Conservation (phyloP, 805 yeast species). For the Diddensiella transvaalensis region DNA sequence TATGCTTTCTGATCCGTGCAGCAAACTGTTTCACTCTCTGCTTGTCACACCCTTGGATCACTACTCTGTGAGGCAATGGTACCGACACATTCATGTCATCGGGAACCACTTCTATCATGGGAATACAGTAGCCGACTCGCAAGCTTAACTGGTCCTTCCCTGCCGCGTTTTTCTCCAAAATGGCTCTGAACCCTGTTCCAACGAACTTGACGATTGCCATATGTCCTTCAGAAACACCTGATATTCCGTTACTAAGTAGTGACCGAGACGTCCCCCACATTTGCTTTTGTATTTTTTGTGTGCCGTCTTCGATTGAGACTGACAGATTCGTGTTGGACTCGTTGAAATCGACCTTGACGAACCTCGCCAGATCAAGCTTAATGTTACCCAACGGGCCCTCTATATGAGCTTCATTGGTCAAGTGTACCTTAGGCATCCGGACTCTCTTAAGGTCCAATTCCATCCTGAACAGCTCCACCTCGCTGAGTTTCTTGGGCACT, state of each 20-base stretch:
- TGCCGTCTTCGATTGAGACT: slow-evolving; percentile 56
- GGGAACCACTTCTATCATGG: slow-evolving; percentile 75
- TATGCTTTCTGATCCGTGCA: slow-evolving; percentile 76
- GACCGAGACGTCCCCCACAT: slow-evolving; percentile 96
- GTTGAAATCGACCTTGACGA: slow-evolving; percentile 44
- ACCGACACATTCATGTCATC: slow-evolving; percentile 66
- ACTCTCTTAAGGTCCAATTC: slow-evolving; percentile 60
- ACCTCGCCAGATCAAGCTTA: slow-evolving; percentile 65
- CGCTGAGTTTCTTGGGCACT: slow-evolving; percentile 26
- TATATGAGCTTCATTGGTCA: slow-evolving; percentile 58
- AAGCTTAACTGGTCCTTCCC: slow-evolving; percentile 60
- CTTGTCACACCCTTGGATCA: slow-evolving; percentile 83
- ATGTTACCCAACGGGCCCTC: slow-evolving; percentile 77
- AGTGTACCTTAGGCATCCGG: slow-evolving; percentile 55
- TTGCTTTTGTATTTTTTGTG: slow-evolving; percentile 65
- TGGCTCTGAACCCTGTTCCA: slow-evolving; percentile 96
- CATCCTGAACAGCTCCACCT: slow-evolving; percentile 39
- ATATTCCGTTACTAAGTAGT: slow-evolving; percentile 66
- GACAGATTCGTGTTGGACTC: slow-evolving; percentile 36
- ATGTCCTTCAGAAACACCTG: slow-evolving; percentile 94
- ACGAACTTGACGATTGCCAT: slow-evolving; percentile 79
- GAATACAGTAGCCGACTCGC: slow-evolving; percentile 84
- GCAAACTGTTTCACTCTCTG: slow-evolving; percentile 87
- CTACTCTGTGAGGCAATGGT: slow-evolving; percentile 81
- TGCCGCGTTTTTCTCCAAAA: slow-evolving; percentile 52